Evolutionary conservation across 2,329 filamentous ascomycete genomes (phyloP), one percentile per base, ranked within the genome.

Genomic region (Sporothrix pseudoabietina): DNA sequence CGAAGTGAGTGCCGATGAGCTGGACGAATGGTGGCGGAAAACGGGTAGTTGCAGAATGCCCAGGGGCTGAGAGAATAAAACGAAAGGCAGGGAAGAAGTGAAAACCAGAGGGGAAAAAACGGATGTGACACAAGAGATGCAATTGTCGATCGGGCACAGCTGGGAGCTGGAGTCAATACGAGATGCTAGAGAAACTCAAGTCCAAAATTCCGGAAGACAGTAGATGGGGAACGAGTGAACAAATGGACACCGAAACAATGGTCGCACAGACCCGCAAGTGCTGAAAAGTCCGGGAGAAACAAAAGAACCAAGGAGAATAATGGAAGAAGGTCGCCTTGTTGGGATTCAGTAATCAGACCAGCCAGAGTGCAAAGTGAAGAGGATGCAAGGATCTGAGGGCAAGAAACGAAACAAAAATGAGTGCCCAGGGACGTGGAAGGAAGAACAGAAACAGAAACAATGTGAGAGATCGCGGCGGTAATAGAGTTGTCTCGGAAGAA

Each of bases 231-330:
- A 68, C 14, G 10, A 39, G n/a, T 26, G 30, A 69, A 47, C 7
- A 52, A 49, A 52, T 26, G 19, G 44, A 44, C 65, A 52, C 68
- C 61, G 52, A 57, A n/a, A 70, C 68, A 57, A 52, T 30, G 68
- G 44, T 70, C 19, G 32, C 49, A 70, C 68, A 70, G 68, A 44
- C 52, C 52, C 35, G 68, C 52, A 19, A 35, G 55, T 7, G 54
- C 54, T 66, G 61, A 47, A 66, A 12, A 39, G 35, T 12, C 16
- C 19, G 30, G 47, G 19, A 68, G 39, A 49, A 7, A 41, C 19
- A 22, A 9, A 7, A 26, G 41, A 54, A 35, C 12, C n/a, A 41
- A 32, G 14, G 14, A 63, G 12, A 41, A 41, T 12, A 6, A 32
- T 49, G 22, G 39, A 9, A 47, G 7, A 10, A 52, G 30, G n/a